Conservation (phyloP, 305 asterid species). For the Solanum hybrid region DNA sequence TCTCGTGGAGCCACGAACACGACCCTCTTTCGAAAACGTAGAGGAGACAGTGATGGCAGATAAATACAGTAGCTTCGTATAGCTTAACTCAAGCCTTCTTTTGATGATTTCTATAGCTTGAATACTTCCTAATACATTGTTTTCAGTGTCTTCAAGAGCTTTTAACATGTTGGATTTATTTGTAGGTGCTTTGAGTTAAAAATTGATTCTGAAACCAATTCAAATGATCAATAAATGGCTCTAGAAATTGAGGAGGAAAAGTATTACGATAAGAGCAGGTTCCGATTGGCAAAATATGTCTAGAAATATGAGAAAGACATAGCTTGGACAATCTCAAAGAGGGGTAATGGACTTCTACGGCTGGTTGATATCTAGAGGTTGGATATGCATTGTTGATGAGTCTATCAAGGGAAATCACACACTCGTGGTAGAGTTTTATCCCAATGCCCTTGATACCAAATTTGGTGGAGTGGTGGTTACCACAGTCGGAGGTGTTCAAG, state of each 20-base stretch:
- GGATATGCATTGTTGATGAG: not conserved
- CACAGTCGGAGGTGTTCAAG: not conserved
- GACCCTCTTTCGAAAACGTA: accelerated
- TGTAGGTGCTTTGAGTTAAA: not conserved
- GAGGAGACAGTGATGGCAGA: not conserved
- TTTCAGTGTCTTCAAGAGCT: not conserved
- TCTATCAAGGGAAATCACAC: not conserved
- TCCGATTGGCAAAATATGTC: not conserved
- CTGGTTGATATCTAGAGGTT: not conserved
- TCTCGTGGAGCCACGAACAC: not conserved
- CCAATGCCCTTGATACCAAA: not conserved
- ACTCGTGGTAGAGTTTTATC: not conserved
- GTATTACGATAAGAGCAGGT: not conserved
- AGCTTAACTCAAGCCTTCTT: not conserved
- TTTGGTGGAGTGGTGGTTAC: not conserved
- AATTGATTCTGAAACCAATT: too few species aligned
- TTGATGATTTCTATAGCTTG: not conserved
- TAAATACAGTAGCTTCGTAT: not conserved
- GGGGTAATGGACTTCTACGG: not conserved
- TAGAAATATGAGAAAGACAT: not conserved
- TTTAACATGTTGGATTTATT: not conserved
- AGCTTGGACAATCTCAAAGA: not conserved
- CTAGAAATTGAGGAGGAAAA: not conserved
- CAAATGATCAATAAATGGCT: not conserved
- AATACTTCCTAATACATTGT: too few species aligned